Percentiles rank a stretch among this genome's conserved stretches.
Evolutionary conservation across 306 rosid genomes (phyloP).

Genomic region (Glycine latifolia): DNA sequence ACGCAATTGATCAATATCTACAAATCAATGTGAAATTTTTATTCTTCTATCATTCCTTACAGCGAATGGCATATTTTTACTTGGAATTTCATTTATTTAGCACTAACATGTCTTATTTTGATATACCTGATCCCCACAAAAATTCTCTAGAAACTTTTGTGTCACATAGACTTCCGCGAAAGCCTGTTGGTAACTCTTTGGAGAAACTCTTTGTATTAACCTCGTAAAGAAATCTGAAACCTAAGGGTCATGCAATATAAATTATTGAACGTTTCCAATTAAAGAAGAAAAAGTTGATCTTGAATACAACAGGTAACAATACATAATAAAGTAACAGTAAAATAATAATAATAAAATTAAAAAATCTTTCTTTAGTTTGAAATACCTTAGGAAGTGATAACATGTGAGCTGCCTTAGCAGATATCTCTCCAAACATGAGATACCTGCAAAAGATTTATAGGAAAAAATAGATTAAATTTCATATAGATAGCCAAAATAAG

Average conservation of each 20-base stretch:
- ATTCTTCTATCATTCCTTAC: constrained; percentile 3
- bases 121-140: constrained; percentile 92
- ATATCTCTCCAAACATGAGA: constrained; percentile 81
- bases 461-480: constrained; percentile 33
- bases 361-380: constrained; percentile 6
- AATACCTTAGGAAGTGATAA: constrained; percentile 87
- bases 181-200: constrained; percentile 98
- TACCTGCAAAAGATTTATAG: constrained; percentile 63
- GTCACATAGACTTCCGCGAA: constrained; percentile 84
- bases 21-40: constrained; percentile 10
- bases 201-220: constrained; percentile 94
- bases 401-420: constrained; percentile 89
- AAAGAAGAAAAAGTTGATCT: constrained; percentile 10
- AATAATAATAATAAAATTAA: background rate
- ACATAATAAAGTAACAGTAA: constrained; percentile 10
- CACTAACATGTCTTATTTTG: constrained; percentile 34
- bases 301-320: constrained; percentile 8
- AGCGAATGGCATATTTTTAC: constrained; percentile 25
- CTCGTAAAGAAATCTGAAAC: constrained; percentile 89
- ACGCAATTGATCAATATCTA: constrained; percentile 13
- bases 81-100: constrained; percentile 30
- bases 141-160: constrained; percentile 83
- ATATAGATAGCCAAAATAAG: constrained; percentile 24
- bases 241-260: constrained; percentile 53
- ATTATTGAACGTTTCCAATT: constrained; percentile 22